These are phyloP conservation scores for Barnettozyma vustinii DNA, from an alignment of 805 yeast genomes.

Conservation along the genomic window DNA sequence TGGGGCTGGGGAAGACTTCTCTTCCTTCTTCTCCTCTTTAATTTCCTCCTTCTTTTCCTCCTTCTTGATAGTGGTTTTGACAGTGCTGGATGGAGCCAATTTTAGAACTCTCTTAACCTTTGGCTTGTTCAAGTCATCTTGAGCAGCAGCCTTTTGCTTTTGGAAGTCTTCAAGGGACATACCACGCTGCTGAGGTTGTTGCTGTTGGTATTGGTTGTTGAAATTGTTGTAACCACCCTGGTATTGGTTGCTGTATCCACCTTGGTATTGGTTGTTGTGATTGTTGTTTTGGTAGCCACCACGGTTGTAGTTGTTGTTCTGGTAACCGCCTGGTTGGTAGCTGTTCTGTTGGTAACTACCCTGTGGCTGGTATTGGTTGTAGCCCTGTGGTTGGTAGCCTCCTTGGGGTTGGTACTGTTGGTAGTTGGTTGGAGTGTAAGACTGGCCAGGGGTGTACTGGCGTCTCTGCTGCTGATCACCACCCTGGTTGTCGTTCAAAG, in stretches of 20 bases:
- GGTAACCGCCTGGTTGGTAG: slow-evolving; percentile 11
- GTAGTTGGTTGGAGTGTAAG: slow-evolving; percentile 24
- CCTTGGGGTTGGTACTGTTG: neutral
- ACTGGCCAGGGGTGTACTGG: slow-evolving; percentile 37
- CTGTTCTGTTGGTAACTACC: slow-evolving; percentile 13
- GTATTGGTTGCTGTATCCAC: slow-evolving; percentile 7
- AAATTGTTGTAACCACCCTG: neutral
- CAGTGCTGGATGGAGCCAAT: slow-evolving; percentile 58
- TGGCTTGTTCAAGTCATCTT: slow-evolving; percentile 34
- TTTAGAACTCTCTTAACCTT: slow-evolving; percentile 66
- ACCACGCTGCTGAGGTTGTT: slow-evolving; percentile 36
- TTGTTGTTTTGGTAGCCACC: too few relatives aligned
- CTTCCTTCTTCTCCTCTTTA: slow-evolving; percentile 10
- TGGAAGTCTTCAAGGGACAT: slow-evolving; percentile 83
- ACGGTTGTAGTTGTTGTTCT: slow-evolving; percentile 16
- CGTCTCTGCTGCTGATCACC: slow-evolving; percentile 24
- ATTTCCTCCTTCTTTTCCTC: slow-evolving; percentile 23
- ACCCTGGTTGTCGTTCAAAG: slow-evolving; percentile 22
- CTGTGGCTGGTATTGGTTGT: slow-evolving; percentile 12
- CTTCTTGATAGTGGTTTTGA: slow-evolving; percentile 46
- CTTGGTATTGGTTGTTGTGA: slow-evolving; percentile 19
- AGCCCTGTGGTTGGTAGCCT: slow-evolving; percentile 4
- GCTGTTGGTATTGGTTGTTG: slow-evolving; percentile 25
- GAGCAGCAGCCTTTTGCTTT: slow-evolving; percentile 41
- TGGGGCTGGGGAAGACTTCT: slow-evolving; percentile 8